A percentile compares a stretch with the other conserved stretches of the same genome.
phyloP scores from a whole-genome alignment of 2,329 filamentous ascomycete species.

The Pseudogymnoascus sp. region DNA sequence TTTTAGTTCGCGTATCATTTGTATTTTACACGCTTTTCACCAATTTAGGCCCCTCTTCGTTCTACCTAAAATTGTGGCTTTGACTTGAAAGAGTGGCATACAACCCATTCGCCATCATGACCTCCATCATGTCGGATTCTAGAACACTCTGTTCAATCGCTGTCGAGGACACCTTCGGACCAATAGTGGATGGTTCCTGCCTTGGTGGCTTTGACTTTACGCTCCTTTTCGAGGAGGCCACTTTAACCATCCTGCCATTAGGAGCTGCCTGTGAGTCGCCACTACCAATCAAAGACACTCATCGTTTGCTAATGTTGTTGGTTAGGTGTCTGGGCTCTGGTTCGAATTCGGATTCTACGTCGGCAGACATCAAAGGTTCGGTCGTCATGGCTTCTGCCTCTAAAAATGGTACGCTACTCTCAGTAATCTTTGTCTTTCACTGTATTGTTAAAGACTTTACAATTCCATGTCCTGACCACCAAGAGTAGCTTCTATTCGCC shows the following conservation, averaged over 20 bases:
- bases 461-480: background rate
- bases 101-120: background rate
- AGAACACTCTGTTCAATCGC: background rate
- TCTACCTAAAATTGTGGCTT: background rate
- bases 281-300: background rate
- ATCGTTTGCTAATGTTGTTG: background rate
- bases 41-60: background rate
- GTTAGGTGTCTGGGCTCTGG: background rate
- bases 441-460: background rate
- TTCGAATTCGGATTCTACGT: background rate
- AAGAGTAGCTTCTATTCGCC: background rate
- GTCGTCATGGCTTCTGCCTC: background rate
- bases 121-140: background rate
- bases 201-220: conserved; percentile 26
- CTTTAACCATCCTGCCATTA: conserved; percentile 15
- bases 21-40: background rate
- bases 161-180: conserved; percentile 17
- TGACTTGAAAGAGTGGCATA: background rate
- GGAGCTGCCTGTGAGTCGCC: background rate
- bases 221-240: conserved; percentile 27
- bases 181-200: conserved; percentile 7
- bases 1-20: background rate
- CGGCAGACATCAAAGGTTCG: background rate
- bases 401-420: background rate
- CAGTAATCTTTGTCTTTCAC: background rate